Evolutionary conservation across 2,329 filamentous ascomycete genomes (phyloP), one percentile per base, ranked within the genome.

Genomic region (Penicillium sp.): DNA sequence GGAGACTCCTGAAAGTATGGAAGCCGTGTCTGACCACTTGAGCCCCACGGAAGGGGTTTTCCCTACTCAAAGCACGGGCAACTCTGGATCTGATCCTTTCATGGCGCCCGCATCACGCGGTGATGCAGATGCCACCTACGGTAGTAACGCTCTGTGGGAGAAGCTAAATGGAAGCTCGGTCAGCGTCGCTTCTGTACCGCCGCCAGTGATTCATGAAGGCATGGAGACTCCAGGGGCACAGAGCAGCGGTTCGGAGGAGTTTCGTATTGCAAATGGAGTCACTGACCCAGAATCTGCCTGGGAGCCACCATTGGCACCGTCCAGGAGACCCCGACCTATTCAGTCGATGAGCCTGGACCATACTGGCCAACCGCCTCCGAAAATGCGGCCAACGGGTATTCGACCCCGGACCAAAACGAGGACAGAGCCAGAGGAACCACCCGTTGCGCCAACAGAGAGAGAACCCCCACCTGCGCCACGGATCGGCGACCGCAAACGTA

Each of bases 401-500:
- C 63, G 68, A 45, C 63, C 68, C 23, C 66, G 65, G 36, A 60
- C 65, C n/a, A 65, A 68, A 45, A 57, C 58, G 16, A 66, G 63
- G 47, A 54, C 56, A 11, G 65, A 68, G 20, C 38, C 60, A 18
- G 70, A 66, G 59, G 71, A 69, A 56, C 70, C 40, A 47, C 30
- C 50, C n/a, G 27, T 57, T 17, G 52, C 50, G n/a, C 60, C 59
- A 32, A 46, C 53, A 11, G 59, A 66, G 21, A 57, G 56, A 35
- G 63, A 66, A 17, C 34, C 56, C 21, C 53, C 56, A 23, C 56
- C 56, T 36, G 58, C 56, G 34, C 53, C 59, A 38, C 67, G 48
- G 52, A 72, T 47, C 47, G 64, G 74, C 10, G 86, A 90, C 45
- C 81, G 89, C 62, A 97, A 96, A 69, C 81, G 91, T 53, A 96